Evolutionary conservation across 1,139 yeast species (phyloP), one percentile per base, ranked within the genome.

Genomic region (Suhomyces anneliseae): DNA sequence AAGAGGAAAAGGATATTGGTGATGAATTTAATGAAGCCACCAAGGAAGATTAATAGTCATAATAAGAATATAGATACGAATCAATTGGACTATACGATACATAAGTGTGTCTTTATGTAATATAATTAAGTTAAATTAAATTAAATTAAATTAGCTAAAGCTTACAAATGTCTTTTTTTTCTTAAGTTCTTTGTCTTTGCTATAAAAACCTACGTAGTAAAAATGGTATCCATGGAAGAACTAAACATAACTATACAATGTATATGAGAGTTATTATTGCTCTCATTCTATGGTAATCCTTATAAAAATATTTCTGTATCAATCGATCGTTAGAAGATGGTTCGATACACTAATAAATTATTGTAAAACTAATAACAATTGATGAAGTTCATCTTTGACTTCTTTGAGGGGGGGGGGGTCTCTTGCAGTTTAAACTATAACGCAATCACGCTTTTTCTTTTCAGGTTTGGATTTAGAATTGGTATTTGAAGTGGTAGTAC

Each of bases 371-470:
- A 2, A 19, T 19, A 19, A 19, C 24, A 19, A 19, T 19, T 19
- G 24, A 19, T 19, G 24, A 19, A 19, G 24, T 19, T 19, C 24
- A 19, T 19, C 24, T 19, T 19, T 19, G 24, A 19, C 24, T 19
- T 19, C 24, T 19, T 19, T 19, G 24, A 19, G 24, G 24, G 24
- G 19, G 19, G 19, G 19, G 6, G 4, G 3, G 24, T 19, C 2
- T 29, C 6, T 19, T 19, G 24, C 24, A 19, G 24, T 9, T 36
- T 19, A 44, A 19, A 46, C 49, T 27, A 53, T 52, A 9, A 45
- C 42, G 37, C 56, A 53, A 36, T 50, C 54, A 42, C 48, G 51
- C 40, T 52, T 53, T 46, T 51, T 54, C 47, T 45, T 47, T 33
- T 42, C 40, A 29, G 32, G 7, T 6, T 36, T 32, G 33, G 19